phyloP scores from a whole-genome alignment of 805 yeast species.

The Kodamaea hsintzibuensis region DNA sequence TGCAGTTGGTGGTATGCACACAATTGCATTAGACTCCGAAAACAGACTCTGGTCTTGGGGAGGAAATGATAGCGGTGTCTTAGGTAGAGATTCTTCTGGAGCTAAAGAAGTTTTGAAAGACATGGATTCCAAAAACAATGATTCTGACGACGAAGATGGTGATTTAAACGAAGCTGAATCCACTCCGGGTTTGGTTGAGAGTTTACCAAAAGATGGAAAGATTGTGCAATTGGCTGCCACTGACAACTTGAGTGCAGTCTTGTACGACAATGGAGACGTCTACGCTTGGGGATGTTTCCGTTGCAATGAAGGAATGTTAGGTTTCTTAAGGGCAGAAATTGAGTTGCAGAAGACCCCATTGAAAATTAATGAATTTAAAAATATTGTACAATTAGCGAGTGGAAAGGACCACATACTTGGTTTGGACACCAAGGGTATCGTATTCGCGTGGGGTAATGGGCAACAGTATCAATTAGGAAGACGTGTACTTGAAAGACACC shows the following conservation, averaged over 20 bases:
- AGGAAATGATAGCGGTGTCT: constrained; percentile 85
- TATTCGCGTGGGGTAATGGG: constrained; percentile 97
- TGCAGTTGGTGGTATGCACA: constrained; percentile 96
- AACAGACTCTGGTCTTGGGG: constrained; percentile 99
- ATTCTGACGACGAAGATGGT: constrained; percentile 68
- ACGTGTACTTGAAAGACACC: constrained; percentile 75
- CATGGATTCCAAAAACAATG: constrained; percentile 52
- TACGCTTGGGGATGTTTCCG: constrained; percentile 98
- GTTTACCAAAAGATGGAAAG: constrained; percentile 53
- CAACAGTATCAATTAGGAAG: constrained; percentile 92
- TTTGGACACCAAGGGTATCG: constrained; percentile 79
- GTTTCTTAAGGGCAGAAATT: constrained; percentile 64
- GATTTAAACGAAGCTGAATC: constrained; percentile 87
- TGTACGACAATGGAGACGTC: constrained; percentile 80
- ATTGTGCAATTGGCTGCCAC: constrained; percentile 88
- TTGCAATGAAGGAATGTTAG: constrained; percentile 87
- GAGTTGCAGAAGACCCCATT: constrained; percentile 67
- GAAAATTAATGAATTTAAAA: constrained; percentile 58
- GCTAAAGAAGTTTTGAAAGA: constrained; percentile 65
- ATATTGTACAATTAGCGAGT: constrained; percentile 79
- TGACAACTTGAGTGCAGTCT: constrained; percentile 82
- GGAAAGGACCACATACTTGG: constrained; percentile 94
- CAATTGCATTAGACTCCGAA: constrained; percentile 72
- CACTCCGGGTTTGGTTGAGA: constrained; percentile 78
- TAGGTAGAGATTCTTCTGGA: constrained; percentile 80